A percentile compares a stretch with the other conserved stretches of the same genome.
Conservation (phyloP, 2,329 filamentous ascomycete species). For the Cladophialophora immunda region DNA sequence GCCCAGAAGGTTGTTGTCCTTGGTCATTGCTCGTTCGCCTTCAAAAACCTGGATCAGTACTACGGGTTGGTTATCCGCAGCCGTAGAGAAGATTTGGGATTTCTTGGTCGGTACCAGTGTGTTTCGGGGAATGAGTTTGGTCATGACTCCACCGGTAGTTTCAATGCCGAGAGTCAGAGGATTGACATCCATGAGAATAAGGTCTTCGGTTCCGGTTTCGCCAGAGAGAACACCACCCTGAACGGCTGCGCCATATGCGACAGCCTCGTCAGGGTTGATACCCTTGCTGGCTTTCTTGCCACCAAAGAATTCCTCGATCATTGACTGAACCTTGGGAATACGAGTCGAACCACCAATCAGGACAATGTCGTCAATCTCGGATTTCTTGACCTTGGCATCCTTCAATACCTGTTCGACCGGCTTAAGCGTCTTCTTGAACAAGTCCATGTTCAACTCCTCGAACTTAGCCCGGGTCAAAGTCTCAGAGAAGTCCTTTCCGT, state of each 20-base stretch:
- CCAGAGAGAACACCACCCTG: conserved; percentile 95
- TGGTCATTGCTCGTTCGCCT: conserved; percentile 91
- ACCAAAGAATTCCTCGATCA: conserved; percentile 94
- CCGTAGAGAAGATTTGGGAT: conserved; percentile 97
- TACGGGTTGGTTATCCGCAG: conserved; percentile 94
- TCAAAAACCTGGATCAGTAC: conserved; percentile 95
- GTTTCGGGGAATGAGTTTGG: conserved; percentile 93
- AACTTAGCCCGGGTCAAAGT: conserved; percentile 98
- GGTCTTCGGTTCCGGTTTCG: conserved; percentile 78
- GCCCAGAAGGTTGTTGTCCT: conserved; percentile 96
- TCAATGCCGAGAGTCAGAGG: conserved; percentile 95
- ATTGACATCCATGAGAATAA: conserved; percentile 98
- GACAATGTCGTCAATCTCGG: conserved; percentile 93
- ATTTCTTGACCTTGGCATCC: conserved; percentile 97
- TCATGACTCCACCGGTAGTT: conserved; percentile 97
- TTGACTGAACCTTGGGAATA: conserved; percentile 95
- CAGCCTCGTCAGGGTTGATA: conserved; percentile 99
- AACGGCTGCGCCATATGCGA: conserved; percentile 95
- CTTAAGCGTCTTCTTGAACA: conserved; percentile 99
- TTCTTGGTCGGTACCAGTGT: conserved; percentile 95
- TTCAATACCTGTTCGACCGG: conserved; percentile 98
- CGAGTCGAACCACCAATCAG: conserved; percentile 98
- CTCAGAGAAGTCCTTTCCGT: conserved; percentile 98
- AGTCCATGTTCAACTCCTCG: conserved; percentile 97
- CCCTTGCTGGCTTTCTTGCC: conserved; percentile 99